These are phyloP conservation scores for Botryotinia globosa DNA, from an alignment of 2,329 filamentous ascomycete genomes.

Conservation along the genomic window DNA sequence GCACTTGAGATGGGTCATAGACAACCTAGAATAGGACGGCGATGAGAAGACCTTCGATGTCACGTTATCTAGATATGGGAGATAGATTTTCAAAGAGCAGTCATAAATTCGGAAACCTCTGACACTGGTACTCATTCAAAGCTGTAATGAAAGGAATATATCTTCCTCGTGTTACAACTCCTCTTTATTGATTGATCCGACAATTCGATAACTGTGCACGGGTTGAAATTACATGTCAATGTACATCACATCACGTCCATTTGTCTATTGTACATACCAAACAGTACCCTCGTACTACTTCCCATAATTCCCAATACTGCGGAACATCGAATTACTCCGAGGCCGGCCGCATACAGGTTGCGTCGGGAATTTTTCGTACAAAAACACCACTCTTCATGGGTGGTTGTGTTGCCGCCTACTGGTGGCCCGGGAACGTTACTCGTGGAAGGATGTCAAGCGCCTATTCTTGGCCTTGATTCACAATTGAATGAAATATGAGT, in stretches of 20 bases:
- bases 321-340: not conserved
- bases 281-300: not conserved
- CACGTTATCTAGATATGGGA: not conserved
- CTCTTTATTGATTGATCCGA: not conserved
- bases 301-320: not conserved
- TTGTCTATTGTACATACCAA: not conserved
- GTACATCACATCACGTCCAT: not conserved
- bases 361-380: not conserved
- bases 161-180: not conserved
- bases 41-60: not conserved
- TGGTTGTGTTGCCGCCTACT: not conserved
- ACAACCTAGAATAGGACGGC: not conserved
- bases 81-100: not conserved
- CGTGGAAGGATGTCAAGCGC: not conserved
- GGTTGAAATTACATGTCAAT: not conserved
- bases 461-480: not conserved
- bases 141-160: too few relatives aligned
- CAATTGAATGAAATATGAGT: not conserved
- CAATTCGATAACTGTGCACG: not conserved
- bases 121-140: not conserved
- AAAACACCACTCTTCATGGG: not conserved
- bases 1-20: not conserved
- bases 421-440: not conserved
- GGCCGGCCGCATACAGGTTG: not conserved
- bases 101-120: not conserved